Base-by-base conservation (phyloP, 2,329 filamentous ascomycete species). In the Cladosporium sp. region DNA sequence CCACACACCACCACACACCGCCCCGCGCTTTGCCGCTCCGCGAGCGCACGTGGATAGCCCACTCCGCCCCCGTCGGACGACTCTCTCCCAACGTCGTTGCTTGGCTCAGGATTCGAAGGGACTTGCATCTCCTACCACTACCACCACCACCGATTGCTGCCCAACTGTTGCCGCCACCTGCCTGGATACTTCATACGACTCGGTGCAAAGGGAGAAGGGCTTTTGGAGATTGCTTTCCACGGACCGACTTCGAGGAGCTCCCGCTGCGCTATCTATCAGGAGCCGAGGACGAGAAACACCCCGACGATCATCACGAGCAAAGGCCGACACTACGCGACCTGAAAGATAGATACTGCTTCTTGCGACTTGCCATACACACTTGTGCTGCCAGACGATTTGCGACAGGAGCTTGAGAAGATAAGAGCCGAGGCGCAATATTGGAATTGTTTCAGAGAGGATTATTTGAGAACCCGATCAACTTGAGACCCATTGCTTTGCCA, bases 401-500 rank as follows among this genome's bases (percentile, higher is more conserved):
- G 58, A 32, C 21, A 63, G 58, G 30, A 57, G 28, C 26, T 16
- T 62, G 51, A 7, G 32, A 26, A 62, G 28, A 59, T 56, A 23
- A 56, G 65, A 54, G 53, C 30, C 36, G 30, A 56, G 26, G 65
- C 54, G 60, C 58, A 66, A 34, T 54, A 48, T 54, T 54, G 51
- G 51, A 28, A 32, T 54, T 32, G 51, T 30, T 43, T 43, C 11
- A 21, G 36, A 39, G n/a, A n/a, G 36, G 30, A 58, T 26, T 49
- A 23, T 58, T 60, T 34, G 59, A 67, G 51, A 54, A n/a, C 49
- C 60, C 46, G 39, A 21, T 13, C 39, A 46, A 21, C 39, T 46
- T 59, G 39, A 46, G n/a, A 54, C 26, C 30, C 51, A 54, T 30
- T 28, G 51, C 26, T 30, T 36, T 39, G 39, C n/a, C 68, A 71